A percentile compares a stretch with the other conserved stretches of the same genome.
Conservation (phyloP, 2,329 filamentous ascomycete genomes). For the Pseudocercospora eumusae region DNA sequence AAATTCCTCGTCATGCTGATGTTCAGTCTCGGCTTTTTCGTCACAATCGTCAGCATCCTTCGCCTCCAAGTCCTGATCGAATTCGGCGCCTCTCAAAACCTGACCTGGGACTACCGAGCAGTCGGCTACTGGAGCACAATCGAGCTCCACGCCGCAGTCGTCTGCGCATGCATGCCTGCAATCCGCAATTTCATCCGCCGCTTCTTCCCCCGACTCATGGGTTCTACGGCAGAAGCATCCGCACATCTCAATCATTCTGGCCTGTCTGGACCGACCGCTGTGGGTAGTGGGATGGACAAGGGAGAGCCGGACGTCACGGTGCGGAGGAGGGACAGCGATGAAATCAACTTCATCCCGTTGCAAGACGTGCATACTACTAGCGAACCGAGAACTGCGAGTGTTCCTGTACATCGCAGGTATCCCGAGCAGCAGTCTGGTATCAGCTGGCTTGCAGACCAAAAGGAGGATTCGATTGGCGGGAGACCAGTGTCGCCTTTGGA, state of each 20-base stretch:
- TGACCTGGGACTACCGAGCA: constrained; percentile 21
- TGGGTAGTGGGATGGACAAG: constrained; percentile 3
- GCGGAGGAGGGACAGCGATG: constrained; percentile 14
- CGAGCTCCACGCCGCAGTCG: constrained; percentile 18
- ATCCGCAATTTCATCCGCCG: constrained; percentile 19
- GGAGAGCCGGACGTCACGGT: constrained; percentile 6
- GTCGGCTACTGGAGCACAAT: constrained; percentile 21
- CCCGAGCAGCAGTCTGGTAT: not conserved
- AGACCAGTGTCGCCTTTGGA: not conserved
- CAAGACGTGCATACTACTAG: constrained; percentile 19
- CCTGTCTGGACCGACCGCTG: constrained; percentile 11
- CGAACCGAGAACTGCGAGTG: not conserved
- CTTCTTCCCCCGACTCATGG: constrained; percentile 16
- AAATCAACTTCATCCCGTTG: constrained; percentile 17
- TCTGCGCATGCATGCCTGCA: constrained; percentile 23
- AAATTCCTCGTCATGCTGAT: constrained; percentile 29
- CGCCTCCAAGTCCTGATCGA: constrained; percentile 27
- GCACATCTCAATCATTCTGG: not conserved
- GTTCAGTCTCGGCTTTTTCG: constrained; percentile 27
- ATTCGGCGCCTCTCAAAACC: constrained; percentile 23
- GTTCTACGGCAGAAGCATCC: constrained; percentile 5
- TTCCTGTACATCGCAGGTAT: not conserved
- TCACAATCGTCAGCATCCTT: constrained; percentile 26
- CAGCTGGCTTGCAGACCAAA: not conserved
- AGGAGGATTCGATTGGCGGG: not conserved